These are phyloP conservation scores for Datura wrightii DNA, from an alignment of 257 asterid genomes.

Conservation along the genomic window DNA sequence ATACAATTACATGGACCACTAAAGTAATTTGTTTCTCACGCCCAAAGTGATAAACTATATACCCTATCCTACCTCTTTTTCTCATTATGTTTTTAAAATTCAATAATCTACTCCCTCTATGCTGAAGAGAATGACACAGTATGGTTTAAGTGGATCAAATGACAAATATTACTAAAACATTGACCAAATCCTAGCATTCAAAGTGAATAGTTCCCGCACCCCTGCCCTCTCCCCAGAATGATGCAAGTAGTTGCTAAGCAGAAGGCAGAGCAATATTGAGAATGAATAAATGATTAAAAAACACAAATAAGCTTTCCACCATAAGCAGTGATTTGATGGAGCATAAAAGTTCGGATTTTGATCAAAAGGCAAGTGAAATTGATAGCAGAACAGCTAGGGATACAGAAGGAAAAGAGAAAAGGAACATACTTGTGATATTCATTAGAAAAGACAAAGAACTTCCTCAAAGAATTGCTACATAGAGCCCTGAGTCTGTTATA, in stretches of 20 bases:
- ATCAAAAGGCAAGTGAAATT: constrained; percentile 8
- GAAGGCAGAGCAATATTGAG: background rate
- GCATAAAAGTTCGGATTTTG: background rate
- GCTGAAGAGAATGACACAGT: background rate
- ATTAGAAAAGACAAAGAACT: constrained; percentile 88
- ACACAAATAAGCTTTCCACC: background rate
- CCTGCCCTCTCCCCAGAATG: background rate
- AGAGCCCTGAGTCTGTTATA: constrained; percentile 88
- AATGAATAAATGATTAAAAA: background rate
- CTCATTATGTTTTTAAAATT: background rate
- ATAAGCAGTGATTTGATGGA: background rate
- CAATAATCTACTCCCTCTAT: background rate
- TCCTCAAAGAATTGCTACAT: constrained; percentile 69
- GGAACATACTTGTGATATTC: constrained; percentile 84
- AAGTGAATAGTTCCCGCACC: background rate
- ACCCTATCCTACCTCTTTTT: constrained; percentile 15
- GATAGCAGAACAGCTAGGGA: background rate
- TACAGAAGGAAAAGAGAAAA: constrained; percentile 16
- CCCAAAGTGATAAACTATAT: background rate
- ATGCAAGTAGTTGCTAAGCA: background rate
- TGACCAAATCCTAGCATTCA: background rate
- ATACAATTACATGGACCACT: background rate
- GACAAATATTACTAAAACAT: background rate
- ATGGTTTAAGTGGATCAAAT: background rate
- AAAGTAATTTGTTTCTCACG: background rate